Evolutionary conservation across 2,329 filamentous ascomycete species (phyloP), one percentile per base, ranked within the genome.

Genomic region (Zasmidium angulare): DNA sequence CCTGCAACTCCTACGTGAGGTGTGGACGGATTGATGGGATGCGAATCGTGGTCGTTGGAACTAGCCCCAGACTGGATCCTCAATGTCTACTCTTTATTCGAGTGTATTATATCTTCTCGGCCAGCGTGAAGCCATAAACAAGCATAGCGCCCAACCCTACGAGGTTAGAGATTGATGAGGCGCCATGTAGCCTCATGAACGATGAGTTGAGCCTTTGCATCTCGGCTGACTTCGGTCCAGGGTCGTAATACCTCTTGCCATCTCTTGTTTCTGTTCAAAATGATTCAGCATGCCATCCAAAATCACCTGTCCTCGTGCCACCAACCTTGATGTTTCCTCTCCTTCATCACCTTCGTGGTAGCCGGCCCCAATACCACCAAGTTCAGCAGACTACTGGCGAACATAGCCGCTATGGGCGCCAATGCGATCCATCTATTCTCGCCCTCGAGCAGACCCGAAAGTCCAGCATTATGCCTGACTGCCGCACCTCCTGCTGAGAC

Each of bases 201-300:
- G 81, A 82, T 77, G 86, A 89, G 80, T 93, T 96, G 68, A 96
- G 75, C 9, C 81, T 81, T 67, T 85, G 76, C 93, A 98, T 97
- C 78, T 93, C 90, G 67, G 87, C 82, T 3, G 89, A 95, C 70
- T 96, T 90, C 43, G 91, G 90, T 0, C 87, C 83, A 54, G 84
- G 79, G 64, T 96, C 91, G 70, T 89, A 90, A 75, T 87, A 90
- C 73, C 89, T 90, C 82, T 96, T 97, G 56, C 91, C 91, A 72
- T 97, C 93, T 69, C 88, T 86, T 62, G 89, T 91, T 81, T 93
- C 93, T 83, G 59, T 19, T 20, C 29, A 46, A 11, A 2, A n/a
- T 14, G 21, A 19, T 24, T 61, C 47, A 55, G 55, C 43, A 63
- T 40, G 20, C 14, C 22, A 40, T 17, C 21, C 23, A 17, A 46